Percentiles rank a stretch among this genome's conserved stretches.
Evolutionary conservation across 345 rosid genomes (phyloP).

Genomic region (Eucalyptus grandis): DNA sequence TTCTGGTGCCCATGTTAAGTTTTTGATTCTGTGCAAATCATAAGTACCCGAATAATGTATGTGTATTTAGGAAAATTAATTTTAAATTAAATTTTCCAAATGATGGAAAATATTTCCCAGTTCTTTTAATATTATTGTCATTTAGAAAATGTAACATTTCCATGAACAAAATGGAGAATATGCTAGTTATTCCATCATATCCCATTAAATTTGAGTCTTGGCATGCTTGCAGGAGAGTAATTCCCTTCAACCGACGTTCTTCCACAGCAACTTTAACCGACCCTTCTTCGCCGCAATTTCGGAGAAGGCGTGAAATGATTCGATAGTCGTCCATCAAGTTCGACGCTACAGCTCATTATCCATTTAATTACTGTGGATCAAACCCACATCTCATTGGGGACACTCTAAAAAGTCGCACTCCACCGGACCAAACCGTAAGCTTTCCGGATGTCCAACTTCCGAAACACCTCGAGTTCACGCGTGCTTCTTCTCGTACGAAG

Average conservation of each 20-base stretch:
- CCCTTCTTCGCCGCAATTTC: background rate
- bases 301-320: background rate
- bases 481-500: background rate
- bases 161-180: background rate
- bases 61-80: too few relatives aligned
- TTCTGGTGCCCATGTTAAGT: background rate
- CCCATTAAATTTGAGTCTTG: background rate
- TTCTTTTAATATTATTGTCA: too few relatives aligned
- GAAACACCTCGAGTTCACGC: background rate
- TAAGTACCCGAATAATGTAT: fast-evolving
- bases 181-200: background rate
- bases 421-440: background rate
- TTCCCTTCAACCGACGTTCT: background rate
- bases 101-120: fast-evolving
- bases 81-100: too few relatives aligned
- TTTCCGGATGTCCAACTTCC: background rate
- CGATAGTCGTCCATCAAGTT: background rate
- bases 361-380: background rate
- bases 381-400: background rate
- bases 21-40: fast-evolving
- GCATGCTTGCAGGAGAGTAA: fast-evolving
- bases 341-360: background rate
- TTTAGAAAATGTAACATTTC: too few relatives aligned
- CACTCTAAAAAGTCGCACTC: background rate
- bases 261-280: background rate